Conservation (phyloP, 169 alveolate genomes). For the Plasmodium berghei region DNA sequence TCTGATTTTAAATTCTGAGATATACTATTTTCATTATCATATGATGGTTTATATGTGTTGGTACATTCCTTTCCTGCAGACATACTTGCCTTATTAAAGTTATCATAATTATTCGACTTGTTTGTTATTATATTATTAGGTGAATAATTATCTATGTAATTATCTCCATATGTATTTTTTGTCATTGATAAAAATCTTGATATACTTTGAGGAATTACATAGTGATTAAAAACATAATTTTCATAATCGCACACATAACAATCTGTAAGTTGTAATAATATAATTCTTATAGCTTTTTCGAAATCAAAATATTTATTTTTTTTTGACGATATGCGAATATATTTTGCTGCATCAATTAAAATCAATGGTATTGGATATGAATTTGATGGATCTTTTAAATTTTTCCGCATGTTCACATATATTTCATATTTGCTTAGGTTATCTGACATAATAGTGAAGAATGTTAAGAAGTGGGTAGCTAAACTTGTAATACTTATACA, state of each 20-base stretch:
- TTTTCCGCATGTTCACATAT: slow-evolving; percentile 49
- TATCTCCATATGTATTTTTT: slow-evolving; percentile 10
- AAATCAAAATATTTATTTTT: slow-evolving; percentile 68
- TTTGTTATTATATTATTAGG: slow-evolving; percentile 14
- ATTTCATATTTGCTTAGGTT: slow-evolving; percentile 70
- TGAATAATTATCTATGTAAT: neutral
- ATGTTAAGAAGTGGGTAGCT: slow-evolving; percentile 74
- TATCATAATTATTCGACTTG: slow-evolving; percentile 26
- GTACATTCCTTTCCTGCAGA: slow-evolving; percentile 9
- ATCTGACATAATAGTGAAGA: slow-evolving; percentile 66
- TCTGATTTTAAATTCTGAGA: neutral
- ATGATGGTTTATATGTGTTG: slow-evolving; percentile 19
- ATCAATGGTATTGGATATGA: slow-evolving; percentile 63
- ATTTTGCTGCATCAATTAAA: slow-evolving; percentile 71
- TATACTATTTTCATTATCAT: slow-evolving; percentile 16
- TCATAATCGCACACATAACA: slow-evolving; percentile 77
- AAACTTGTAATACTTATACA: slow-evolving; percentile 73
- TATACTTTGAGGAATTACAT: slow-evolving; percentile 69
- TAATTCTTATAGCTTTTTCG: slow-evolving; percentile 74
- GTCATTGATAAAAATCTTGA: slow-evolving; percentile 69
- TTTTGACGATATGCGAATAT: slow-evolving; percentile 65
- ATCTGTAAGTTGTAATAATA: slow-evolving; percentile 71
- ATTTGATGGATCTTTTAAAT: neutral
- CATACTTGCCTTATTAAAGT: slow-evolving; percentile 6
- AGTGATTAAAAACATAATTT: slow-evolving; percentile 75